Evolutionary conservation across 1,139 yeast genomes (phyloP).

Genomic region (Pneumocystis murina): DNA sequence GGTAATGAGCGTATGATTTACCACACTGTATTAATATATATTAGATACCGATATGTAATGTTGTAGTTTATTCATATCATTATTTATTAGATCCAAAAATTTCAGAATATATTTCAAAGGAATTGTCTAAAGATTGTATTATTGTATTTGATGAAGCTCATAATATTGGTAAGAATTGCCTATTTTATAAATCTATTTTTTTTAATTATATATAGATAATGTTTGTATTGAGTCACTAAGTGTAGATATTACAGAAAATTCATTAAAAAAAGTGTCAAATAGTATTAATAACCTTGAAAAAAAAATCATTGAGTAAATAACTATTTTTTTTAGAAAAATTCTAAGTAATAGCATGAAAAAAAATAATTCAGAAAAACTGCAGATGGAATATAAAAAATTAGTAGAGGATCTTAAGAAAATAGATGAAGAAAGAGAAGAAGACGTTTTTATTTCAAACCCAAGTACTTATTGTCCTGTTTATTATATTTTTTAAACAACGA

Average conservation of each 20-base stretch:
- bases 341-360: conserved; percentile 37
- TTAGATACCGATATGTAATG: conserved; percentile 74
- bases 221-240: conserved; percentile 94
- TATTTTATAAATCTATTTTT: background rate
- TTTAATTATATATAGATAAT: conserved; percentile 32
- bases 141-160: conserved; percentile 97
- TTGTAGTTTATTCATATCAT: conserved; percentile 90
- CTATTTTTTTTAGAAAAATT: background rate
- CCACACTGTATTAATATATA: background rate
- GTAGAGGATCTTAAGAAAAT: conserved; percentile 79
- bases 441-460: conserved; percentile 74
- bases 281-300: conserved; percentile 68
- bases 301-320: conserved; percentile 45
- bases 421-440: conserved; percentile 61
- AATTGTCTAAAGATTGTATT: conserved; percentile 80
- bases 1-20: conserved; percentile 22
- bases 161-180: conserved; percentile 41
- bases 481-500: background rate
- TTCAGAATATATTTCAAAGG: conserved; percentile 86
- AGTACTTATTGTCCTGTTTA: background rate
- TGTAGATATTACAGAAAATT: conserved; percentile 75
- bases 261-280: conserved; percentile 54
- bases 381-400: conserved; percentile 76
- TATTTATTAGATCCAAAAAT: conserved; percentile 91
- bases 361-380: conserved; percentile 68